Evolutionary conservation across 495 filamentous ascomycete species (phyloP).

Genomic region (Neurospora sp.): DNA sequence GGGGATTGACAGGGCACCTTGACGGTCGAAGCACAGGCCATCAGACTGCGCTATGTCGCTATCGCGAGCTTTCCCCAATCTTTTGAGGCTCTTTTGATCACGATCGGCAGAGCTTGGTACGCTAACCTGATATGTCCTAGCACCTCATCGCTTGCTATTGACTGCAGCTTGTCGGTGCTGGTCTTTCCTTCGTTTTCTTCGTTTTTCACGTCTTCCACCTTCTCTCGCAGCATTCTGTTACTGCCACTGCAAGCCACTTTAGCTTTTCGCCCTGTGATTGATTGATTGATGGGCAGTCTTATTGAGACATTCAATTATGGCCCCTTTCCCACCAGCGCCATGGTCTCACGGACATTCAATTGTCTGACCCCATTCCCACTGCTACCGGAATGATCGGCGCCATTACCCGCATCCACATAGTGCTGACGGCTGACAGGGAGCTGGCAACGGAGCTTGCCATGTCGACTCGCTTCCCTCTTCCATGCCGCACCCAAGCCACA

Average conservation of each 20-base stretch:
- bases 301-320: not conserved
- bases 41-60: not conserved
- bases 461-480: not conserved
- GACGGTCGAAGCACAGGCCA: not conserved
- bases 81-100: not conserved
- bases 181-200: not conserved
- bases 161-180: not conserved
- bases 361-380: not conserved
- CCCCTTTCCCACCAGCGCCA: not conserved
- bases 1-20: not conserved
- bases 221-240: not conserved
- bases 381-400: not conserved
- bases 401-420: not conserved
- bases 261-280: not conserved
- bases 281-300: not conserved
- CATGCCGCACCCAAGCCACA: not conserved
- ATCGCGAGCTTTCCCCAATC: not conserved
- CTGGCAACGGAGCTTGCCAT: constrained; percentile 3
- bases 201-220: not conserved
- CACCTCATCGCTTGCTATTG: not conserved
- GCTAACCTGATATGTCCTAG: not conserved
- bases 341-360: not conserved
- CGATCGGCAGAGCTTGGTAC: not conserved
- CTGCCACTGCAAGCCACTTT: not conserved
- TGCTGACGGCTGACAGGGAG: not conserved